Conservation (phyloP, 805 yeast genomes). For the Clavispora asparagi region DNA sequence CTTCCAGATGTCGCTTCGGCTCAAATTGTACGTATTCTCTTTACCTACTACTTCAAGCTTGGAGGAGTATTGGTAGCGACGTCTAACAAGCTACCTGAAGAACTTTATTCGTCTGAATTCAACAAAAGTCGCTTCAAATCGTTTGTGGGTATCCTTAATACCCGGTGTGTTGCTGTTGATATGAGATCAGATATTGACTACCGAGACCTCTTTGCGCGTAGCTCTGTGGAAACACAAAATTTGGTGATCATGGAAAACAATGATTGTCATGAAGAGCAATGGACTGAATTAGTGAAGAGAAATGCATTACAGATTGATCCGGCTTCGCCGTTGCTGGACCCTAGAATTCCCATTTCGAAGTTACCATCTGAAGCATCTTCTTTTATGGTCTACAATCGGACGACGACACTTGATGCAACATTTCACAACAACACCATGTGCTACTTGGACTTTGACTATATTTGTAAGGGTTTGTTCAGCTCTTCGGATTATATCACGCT, state of each 20-base stretch:
- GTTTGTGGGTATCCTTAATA: conserved; percentile 51
- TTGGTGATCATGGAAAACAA: conserved; percentile 27
- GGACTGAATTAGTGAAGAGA: conserved; percentile 30
- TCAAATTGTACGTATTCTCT: conserved; percentile 57
- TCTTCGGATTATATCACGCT: conserved; percentile 68
- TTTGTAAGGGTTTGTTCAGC: conserved; percentile 54
- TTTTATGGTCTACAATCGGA: conserved; percentile 54
- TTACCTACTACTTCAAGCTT: conserved; percentile 63
- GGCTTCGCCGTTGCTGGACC: neutral
- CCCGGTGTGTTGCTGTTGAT: conserved; percentile 57
- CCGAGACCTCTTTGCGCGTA: conserved; percentile 29
- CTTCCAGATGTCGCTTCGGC: conserved; percentile 73
- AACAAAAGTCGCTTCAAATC: conserved; percentile 51
- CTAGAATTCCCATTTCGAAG: conserved; percentile 3
- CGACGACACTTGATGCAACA: conserved; percentile 41
- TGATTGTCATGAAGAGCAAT: conserved; percentile 19
- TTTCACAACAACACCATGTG: conserved; percentile 35
- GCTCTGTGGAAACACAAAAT: conserved; percentile 19
- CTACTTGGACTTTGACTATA: conserved; percentile 45
- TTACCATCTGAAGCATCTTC: conserved; percentile 19
- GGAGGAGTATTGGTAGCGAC: conserved; percentile 77
- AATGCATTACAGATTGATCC: conserved; percentile 10
- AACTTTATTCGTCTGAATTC: conserved; percentile 62
- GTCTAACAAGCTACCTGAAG: conserved; percentile 67
- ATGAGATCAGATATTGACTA: conserved; percentile 59